These are phyloP conservation scores for Exsudoporus floridanus DNA, from an alignment of 1,284 basidiomycete species.

Conservation along the genomic window DNA sequence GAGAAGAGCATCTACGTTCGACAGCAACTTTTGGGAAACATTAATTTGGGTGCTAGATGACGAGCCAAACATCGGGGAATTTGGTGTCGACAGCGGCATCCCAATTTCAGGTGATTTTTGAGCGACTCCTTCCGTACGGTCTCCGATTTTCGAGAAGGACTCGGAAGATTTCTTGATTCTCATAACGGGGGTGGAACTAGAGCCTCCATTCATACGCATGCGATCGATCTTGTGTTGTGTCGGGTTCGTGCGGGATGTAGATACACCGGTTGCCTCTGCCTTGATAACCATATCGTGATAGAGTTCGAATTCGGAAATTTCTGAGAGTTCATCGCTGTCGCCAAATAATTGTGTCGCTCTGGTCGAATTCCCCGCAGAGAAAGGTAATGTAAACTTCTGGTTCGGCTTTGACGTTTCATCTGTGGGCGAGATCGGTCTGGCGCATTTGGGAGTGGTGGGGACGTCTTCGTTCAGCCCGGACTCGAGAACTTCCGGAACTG, in stretches of 20 bases:
- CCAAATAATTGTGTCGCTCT: neutral
- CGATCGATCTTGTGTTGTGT: constrained; percentile 1
- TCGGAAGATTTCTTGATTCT: neutral
- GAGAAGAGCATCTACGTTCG: constrained; percentile 1
- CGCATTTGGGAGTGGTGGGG: neutral
- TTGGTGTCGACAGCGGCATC: neutral
- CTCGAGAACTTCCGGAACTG: neutral
- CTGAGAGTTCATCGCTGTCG: constrained; percentile 26
- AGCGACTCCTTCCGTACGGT: neutral
- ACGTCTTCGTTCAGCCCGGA: neutral
- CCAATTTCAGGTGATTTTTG: neutral
- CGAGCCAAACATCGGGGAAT: constrained; percentile 11
- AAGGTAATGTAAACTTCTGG: neutral
- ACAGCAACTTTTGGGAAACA: constrained; percentile 7
- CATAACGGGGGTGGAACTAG: neutral
- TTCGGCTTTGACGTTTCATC: neutral
- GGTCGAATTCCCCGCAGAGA: neutral
- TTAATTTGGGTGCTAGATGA: constrained; percentile 21
- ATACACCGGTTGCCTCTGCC: neutral
- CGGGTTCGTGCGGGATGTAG: neutral
- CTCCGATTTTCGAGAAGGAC: neutral
- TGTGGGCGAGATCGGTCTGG: neutral
- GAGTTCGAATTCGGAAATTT: constrained; percentile 29
- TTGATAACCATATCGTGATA: constrained; percentile 1
- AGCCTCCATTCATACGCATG: neutral